Conservation (phyloP, 176 grass and related monocot genomes). For the Oryza brachyantha region DNA sequence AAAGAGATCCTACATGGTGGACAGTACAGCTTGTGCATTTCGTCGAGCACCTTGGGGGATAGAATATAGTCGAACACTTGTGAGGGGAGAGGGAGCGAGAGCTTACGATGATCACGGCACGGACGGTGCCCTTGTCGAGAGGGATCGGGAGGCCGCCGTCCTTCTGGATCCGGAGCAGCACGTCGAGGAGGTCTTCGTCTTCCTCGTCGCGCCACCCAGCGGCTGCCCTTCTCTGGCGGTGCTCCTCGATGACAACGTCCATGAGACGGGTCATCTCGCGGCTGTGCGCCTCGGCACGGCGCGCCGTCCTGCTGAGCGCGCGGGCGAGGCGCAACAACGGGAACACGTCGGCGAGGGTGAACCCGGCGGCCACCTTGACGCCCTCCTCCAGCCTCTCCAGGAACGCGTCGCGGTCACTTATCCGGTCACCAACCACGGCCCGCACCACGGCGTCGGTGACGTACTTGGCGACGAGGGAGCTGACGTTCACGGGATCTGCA, state of each 20-base stretch:
- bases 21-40: neutral
- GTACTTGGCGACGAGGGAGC: constrained; percentile 14
- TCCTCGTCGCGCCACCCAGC: neutral
- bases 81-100: neutral
- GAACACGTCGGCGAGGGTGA: constrained; percentile 45
- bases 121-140: constrained; percentile 29
- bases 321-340: constrained; percentile 36
- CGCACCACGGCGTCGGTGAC: constrained; percentile 26
- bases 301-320: constrained; percentile 9
- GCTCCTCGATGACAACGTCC: constrained; percentile 40
- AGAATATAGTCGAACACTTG: neutral
- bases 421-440: constrained; percentile 31
- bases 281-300: neutral
- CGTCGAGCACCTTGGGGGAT: neutral
- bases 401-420: constrained; percentile 27
- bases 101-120: constrained; percentile 31
- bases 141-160: constrained; percentile 13
- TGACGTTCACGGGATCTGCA: constrained; percentile 26
- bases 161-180: constrained; percentile 34
- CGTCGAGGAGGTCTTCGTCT: constrained; percentile 39
- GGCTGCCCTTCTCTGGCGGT: neutral
- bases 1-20: constrained; percentile 23
- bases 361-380: constrained; percentile 31
- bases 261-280: constrained; percentile 30
- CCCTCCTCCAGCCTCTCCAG: constrained; percentile 33